Evolutionary conservation across 2,329 filamentous ascomycete species (phyloP).

Genomic region (Chrysoporthe puriensis): DNA sequence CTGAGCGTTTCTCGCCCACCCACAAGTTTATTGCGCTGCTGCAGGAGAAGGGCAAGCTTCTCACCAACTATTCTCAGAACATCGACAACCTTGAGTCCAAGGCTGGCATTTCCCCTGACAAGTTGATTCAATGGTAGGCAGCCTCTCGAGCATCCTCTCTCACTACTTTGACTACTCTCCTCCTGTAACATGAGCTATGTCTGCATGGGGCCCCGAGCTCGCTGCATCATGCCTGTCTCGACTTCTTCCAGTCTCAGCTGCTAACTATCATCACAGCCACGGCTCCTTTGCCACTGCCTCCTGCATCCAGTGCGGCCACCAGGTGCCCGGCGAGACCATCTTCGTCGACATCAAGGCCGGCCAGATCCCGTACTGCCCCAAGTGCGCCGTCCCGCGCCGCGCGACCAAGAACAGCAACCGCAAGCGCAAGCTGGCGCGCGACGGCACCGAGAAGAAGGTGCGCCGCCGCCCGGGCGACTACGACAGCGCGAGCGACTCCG

Average conservation of each 20-base stretch:
- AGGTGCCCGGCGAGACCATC: conserved; percentile 75
- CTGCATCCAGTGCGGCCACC: conserved; percentile 79
- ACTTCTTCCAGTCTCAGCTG: not conserved
- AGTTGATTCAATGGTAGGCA: conserved; percentile 77
- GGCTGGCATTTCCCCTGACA: conserved; percentile 79
- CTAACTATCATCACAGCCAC: conserved; percentile 50
- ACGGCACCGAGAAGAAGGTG: conserved; percentile 41
- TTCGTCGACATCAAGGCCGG: conserved; percentile 79
- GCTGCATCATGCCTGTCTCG: not conserved
- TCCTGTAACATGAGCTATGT: not conserved
- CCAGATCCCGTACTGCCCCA: conserved; percentile 75
- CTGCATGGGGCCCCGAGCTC: not conserved
- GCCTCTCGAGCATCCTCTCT: not conserved
- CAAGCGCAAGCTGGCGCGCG: conserved; percentile 59
- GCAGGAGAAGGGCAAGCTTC: conserved; percentile 83
- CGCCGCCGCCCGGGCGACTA: conserved; percentile 46
- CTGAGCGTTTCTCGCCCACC: conserved; percentile 83
- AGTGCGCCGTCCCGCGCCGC: conserved; percentile 63
- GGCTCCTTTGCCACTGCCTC: conserved; percentile 93
- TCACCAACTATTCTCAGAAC: conserved; percentile 98
- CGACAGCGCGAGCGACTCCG: conserved; percentile 49
- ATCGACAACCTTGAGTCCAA: conserved; percentile 94
- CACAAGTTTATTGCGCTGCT: conserved; percentile 92
- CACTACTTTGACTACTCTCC: not conserved
- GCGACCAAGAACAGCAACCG: conserved; percentile 52